These are phyloP conservation scores for Vachellia pachyceras DNA, from an alignment of 306 rosid species.

Conservation along the genomic window DNA sequence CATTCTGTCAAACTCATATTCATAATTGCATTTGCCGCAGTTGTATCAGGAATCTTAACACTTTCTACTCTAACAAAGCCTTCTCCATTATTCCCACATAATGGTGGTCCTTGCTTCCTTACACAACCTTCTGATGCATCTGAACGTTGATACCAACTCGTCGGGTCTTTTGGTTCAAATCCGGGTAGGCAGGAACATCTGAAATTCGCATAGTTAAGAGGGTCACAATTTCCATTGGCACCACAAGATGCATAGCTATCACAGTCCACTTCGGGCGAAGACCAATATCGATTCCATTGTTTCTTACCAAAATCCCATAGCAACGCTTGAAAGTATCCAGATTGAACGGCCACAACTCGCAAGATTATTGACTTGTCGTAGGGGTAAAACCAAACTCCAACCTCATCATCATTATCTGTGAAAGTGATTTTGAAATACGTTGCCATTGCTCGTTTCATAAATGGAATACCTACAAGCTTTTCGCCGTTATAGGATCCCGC, in stretches of 20 bases:
- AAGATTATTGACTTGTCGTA: slow-evolving; percentile 29
- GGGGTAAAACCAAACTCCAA: slow-evolving; percentile 6
- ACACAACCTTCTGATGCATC: slow-evolving; percentile 62
- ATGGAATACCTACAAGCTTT: not conserved
- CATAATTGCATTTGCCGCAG: slow-evolving; percentile 31
- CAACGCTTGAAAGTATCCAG: slow-evolving; percentile 41
- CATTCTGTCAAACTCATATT: slow-evolving; percentile 50
- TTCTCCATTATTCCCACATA: slow-evolving; percentile 62
- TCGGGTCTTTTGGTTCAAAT: slow-evolving; percentile 53
- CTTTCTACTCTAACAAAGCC: slow-evolving; percentile 58
- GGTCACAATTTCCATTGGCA: slow-evolving; percentile 54
- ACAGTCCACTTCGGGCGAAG: slow-evolving; percentile 51
- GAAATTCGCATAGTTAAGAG: slow-evolving; percentile 39
- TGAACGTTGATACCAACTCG: slow-evolving; percentile 49
- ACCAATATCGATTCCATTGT: slow-evolving; percentile 54
- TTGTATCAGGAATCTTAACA: slow-evolving; percentile 64
- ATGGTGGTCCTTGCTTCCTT: slow-evolving; percentile 39
- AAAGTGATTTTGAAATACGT: not conserved
- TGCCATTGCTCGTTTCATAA: not conserved
- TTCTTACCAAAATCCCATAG: slow-evolving; percentile 48
- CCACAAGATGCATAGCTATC: slow-evolving; percentile 65
- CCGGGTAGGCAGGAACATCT: slow-evolving; percentile 69
- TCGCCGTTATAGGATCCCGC: slow-evolving; percentile 21
- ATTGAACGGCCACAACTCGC: slow-evolving; percentile 32
- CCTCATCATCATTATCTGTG: not conserved